phyloP scores from a whole-genome alignment of 2,329 filamentous ascomycete genomes.

The Trichoderma sp. region DNA sequence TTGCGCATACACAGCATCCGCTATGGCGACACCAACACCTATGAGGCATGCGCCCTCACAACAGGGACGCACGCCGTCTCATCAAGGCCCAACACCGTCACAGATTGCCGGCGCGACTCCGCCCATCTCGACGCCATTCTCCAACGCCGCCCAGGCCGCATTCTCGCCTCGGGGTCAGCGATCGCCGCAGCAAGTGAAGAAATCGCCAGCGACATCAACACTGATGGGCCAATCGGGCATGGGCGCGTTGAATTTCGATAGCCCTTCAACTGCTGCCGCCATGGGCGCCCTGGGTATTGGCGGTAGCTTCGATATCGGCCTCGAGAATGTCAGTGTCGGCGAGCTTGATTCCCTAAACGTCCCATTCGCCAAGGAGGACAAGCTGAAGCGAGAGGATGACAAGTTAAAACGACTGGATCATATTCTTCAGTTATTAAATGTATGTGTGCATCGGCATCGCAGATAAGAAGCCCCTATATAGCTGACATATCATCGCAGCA shows the following conservation, averaged over 20 bases:
- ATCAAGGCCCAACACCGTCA: conserved; percentile 37
- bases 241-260: conserved; percentile 63
- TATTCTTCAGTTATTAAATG: conserved; percentile 55
- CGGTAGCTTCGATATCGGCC: conserved; percentile 54
- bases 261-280: conserved; percentile 65
- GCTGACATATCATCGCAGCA: conserved; percentile 37
- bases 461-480: background rate
- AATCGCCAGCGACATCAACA: conserved; percentile 59
- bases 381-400: conserved; percentile 61
- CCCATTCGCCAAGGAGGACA: conserved; percentile 56
- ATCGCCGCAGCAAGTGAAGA: conserved; percentile 67
- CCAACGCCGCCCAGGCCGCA: conserved; percentile 58
- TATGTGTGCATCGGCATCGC: conserved; percentile 38
- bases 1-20: background rate
- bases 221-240: conserved; percentile 53
- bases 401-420: conserved; percentile 57
- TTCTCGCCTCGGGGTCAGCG: conserved; percentile 62
- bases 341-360: conserved; percentile 48
- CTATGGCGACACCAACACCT: conserved; percentile 56
- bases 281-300: conserved; percentile 60
- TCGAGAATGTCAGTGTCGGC: conserved; percentile 56
- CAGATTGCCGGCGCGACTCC: conserved; percentile 62
- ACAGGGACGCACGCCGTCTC: conserved; percentile 52
- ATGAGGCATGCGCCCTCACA: conserved; percentile 52
- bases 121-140: conserved; percentile 70